Conservation (phyloP, 192 early-diverging fungal genomes). For the Backusella liffmaniae region DNA sequence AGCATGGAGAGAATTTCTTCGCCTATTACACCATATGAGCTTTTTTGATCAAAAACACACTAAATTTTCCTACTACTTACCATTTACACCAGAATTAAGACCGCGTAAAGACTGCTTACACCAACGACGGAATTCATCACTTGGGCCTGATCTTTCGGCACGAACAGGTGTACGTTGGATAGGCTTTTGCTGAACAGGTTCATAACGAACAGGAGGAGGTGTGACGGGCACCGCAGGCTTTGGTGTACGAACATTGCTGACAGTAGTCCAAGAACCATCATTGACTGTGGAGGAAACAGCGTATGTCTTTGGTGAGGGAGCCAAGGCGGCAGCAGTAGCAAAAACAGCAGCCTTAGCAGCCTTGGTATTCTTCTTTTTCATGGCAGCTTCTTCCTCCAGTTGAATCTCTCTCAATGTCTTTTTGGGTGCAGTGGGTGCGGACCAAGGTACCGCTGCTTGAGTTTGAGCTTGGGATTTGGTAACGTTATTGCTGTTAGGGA, state of each 20-base stretch:
- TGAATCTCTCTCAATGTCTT: slow-evolving; percentile 59
- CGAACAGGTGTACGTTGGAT: slow-evolving; percentile 9
- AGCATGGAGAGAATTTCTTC: slow-evolving; percentile 79
- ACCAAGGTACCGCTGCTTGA: slow-evolving; percentile 33
- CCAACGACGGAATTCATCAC: slow-evolving; percentile 74
- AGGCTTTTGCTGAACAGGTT: slow-evolving; percentile 20
- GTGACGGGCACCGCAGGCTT: background rate
- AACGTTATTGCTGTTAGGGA: slow-evolving; percentile 11
- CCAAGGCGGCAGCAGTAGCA: background rate
- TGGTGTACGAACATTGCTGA: slow-evolving; percentile 24
- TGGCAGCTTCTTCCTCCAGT: slow-evolving; percentile 52
- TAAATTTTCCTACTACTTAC: slow-evolving; percentile 29
- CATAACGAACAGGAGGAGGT: slow-evolving; percentile 15
- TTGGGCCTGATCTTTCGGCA: slow-evolving; percentile 33
- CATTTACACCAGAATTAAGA: slow-evolving; percentile 52
- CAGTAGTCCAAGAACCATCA: slow-evolving; percentile 38
- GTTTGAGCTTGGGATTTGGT: background rate
- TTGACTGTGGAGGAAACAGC: background rate
- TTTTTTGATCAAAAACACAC: background rate
- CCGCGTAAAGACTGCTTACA: slow-evolving; percentile 62
- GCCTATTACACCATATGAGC: slow-evolving; percentile 16
- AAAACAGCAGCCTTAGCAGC: slow-evolving; percentile 11
- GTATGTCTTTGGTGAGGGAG: slow-evolving; percentile 2
- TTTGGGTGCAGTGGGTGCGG: slow-evolving; percentile 42
- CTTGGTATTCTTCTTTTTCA: slow-evolving; percentile 40